Conservation (phyloP, 176 grass and related monocot species). For the Juncus inflexus region DNA sequence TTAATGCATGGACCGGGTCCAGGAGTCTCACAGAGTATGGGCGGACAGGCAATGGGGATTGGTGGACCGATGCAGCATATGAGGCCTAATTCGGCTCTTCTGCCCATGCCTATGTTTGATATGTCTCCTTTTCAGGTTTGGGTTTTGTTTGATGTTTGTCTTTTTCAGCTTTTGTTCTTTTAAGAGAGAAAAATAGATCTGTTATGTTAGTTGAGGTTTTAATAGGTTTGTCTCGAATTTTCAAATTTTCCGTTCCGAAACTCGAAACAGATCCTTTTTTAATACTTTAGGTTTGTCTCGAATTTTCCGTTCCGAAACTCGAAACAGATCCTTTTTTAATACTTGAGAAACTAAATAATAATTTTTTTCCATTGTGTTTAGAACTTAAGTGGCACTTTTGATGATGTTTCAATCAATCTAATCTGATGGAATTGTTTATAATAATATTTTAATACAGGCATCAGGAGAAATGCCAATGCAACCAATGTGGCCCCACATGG, state of each 20-base stretch:
- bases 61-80: constrained; percentile 57
- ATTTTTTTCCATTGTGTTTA: no score
- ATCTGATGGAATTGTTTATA: constrained; percentile 18
- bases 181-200: no score
- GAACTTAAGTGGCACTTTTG: no score
- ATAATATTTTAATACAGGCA: constrained; percentile 46
- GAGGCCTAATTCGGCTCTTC: constrained; percentile 58
- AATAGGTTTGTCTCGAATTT: no score
- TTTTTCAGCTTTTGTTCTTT: not conserved
- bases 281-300: no score
- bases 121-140: constrained; percentile 93
- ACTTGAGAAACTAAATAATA: not conserved
- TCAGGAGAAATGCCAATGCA: constrained; percentile 80
- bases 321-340: not conserved
- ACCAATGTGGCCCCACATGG: constrained; percentile 85
- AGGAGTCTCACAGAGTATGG: constrained; percentile 34
- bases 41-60: constrained; percentile 36
- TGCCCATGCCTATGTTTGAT: constrained; percentile 94
- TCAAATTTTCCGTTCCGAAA: no score
- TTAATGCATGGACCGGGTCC: constrained; percentile 53
- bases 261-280: no score
- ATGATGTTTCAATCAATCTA: not conserved
- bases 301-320: no score
- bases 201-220: no score
- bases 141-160: constrained; percentile 12